Evolutionary conservation across 2,329 filamentous ascomycete species (phyloP).

Genomic region (Xylariales sp.): DNA sequence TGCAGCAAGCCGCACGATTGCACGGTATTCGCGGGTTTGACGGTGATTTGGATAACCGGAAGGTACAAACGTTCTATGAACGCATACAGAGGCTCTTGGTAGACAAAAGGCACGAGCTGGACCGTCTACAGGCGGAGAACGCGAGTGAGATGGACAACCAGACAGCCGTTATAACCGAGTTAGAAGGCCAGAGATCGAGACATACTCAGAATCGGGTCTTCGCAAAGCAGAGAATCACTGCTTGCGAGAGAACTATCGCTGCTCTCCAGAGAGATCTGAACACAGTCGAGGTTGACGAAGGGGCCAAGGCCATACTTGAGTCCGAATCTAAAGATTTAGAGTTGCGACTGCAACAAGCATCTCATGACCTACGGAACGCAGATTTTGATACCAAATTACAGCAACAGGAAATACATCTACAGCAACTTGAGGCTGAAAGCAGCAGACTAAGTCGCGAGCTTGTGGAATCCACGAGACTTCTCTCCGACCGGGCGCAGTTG

Average conservation of each 20-base stretch:
- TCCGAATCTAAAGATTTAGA: constrained; percentile 77
- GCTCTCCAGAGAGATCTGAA: constrained; percentile 75
- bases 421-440: constrained; percentile 76
- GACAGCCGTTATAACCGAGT: constrained; percentile 76
- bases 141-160: constrained; percentile 79
- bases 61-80: constrained; percentile 81
- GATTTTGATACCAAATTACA: constrained; percentile 79
- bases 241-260: constrained; percentile 77
- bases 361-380: constrained; percentile 70
- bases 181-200: constrained; percentile 79
- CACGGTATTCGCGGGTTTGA: constrained; percentile 90
- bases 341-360: constrained; percentile 69
- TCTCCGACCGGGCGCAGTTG: constrained; percentile 84
- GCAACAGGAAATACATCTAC: constrained; percentile 72
- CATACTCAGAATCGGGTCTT: constrained; percentile 79
- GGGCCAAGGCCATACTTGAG: constrained; percentile 80
- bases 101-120: constrained; percentile 83
- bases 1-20: constrained; percentile 79
- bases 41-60: constrained; percentile 76
- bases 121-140: constrained; percentile 78
- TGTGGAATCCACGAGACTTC: constrained; percentile 82
- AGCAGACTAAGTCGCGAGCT: constrained; percentile 82
- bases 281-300: constrained; percentile 86
- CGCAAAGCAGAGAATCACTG: constrained; percentile 76
- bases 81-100: constrained; percentile 78